These are phyloP conservation scores for Fusarium sp. DNA, from an alignment of 2,329 filamentous ascomycete genomes.

Conservation along the genomic window DNA sequence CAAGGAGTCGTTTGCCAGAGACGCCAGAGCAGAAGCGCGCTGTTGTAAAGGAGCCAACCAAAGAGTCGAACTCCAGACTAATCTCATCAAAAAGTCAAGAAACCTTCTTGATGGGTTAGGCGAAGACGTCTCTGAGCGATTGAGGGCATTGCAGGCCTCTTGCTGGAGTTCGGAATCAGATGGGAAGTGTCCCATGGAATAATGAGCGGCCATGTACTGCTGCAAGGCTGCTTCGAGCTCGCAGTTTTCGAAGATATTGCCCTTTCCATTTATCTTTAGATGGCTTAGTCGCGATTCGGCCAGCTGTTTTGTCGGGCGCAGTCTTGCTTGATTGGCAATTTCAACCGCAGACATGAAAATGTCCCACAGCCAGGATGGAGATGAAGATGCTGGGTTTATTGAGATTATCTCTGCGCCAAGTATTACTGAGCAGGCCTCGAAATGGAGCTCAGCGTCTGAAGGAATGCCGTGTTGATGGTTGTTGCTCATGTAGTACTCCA, in stretches of 20 bases:
- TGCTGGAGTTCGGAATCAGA: slow-evolving; percentile 35
- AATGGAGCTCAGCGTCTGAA: slow-evolving; percentile 27
- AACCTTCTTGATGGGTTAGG: slow-evolving; percentile 24
- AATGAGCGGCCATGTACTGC: slow-evolving; percentile 27
- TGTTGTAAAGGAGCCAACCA: slow-evolving; percentile 30
- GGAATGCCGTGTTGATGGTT: slow-evolving; percentile 21
- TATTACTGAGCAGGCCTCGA: slow-evolving; percentile 35
- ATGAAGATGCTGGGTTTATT: slow-evolving; percentile 17
- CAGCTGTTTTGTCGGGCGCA: slow-evolving; percentile 27
- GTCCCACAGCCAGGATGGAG: slow-evolving; percentile 33
- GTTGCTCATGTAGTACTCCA: slow-evolving; percentile 36
- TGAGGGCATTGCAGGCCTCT: slow-evolving; percentile 26
- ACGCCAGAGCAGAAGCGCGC: slow-evolving; percentile 5
- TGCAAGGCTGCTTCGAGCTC: slow-evolving; percentile 29
- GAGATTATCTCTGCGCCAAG: slow-evolving; percentile 31
- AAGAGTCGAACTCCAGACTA: slow-evolving; percentile 30
- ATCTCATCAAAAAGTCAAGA: slow-evolving; percentile 31
- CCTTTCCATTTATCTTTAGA: slow-evolving; percentile 35
- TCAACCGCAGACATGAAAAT: slow-evolving; percentile 35
- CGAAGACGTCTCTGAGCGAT: not conserved
- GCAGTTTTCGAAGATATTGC: slow-evolving; percentile 37
- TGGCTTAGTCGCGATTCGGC: slow-evolving; percentile 28
- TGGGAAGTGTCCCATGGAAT: slow-evolving; percentile 20
- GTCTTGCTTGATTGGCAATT: slow-evolving; percentile 28
- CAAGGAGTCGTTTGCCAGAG: slow-evolving; percentile 6